phyloP scores from a whole-genome alignment of 192 early-diverging fungal species.

The Obelidium mucronatum region DNA sequence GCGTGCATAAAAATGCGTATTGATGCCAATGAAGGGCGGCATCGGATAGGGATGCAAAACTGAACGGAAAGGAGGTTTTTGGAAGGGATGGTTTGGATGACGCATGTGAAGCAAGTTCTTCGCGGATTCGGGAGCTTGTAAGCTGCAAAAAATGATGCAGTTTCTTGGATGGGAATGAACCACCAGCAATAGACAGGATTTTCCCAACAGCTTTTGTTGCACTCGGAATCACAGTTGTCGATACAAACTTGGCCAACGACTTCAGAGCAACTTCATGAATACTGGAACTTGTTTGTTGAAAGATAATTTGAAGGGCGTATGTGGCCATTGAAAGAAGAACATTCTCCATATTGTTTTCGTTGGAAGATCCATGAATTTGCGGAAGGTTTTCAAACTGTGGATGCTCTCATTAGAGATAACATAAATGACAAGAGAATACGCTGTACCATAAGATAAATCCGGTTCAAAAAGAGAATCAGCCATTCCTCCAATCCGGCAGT shows the following conservation, averaged over 20 bases:
- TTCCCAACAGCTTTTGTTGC: slow-evolving; percentile 72
- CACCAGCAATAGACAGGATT: slow-evolving; percentile 52
- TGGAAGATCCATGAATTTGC: slow-evolving; percentile 57
- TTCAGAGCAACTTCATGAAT: slow-evolving; percentile 68
- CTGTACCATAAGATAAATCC: slow-evolving; percentile 78
- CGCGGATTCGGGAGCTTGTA: slow-evolving; percentile 60
- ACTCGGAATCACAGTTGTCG: slow-evolving; percentile 66
- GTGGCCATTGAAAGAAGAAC: slow-evolving; percentile 4
- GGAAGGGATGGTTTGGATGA: slow-evolving; percentile 53
- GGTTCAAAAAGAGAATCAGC: slow-evolving; percentile 81
- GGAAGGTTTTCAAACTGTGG: slow-evolving; percentile 79
- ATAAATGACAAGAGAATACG: slow-evolving; percentile 17
- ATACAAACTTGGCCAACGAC: slow-evolving; percentile 68
- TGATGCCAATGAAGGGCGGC: slow-evolving; percentile 83
- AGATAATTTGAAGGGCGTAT: slow-evolving; percentile 48
- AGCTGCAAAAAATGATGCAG: slow-evolving; percentile 67
- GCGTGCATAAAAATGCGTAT: slow-evolving; percentile 61
- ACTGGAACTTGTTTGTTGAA: slow-evolving; percentile 69
- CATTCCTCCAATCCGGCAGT: slow-evolving; percentile 90
- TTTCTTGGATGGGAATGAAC: slow-evolving; percentile 50
- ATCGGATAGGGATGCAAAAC: slow-evolving; percentile 64
- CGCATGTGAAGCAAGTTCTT: slow-evolving; percentile 74
- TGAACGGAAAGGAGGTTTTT: slow-evolving; percentile 48
- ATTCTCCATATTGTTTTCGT: slow-evolving; percentile 16
- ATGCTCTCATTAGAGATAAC: neutral